Conservation (phyloP, 2,329 filamentous ascomycete genomes). For the Paraphaeosphaeria sporulosa region DNA sequence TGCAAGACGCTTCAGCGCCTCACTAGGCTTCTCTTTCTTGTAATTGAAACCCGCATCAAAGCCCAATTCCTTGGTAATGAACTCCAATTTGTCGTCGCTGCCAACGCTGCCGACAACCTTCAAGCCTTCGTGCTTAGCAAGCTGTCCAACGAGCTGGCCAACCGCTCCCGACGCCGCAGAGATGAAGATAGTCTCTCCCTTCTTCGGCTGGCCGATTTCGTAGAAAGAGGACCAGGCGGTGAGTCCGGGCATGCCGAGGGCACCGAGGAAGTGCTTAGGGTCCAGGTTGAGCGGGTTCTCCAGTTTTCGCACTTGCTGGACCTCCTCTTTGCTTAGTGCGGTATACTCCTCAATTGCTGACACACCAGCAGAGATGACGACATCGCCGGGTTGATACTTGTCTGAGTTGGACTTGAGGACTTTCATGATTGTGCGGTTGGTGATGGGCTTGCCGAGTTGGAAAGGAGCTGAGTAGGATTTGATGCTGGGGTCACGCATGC, state of each 20-base stretch:
- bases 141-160: conserved; percentile 81
- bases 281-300: conserved; percentile 75
- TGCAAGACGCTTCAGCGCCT: conserved; percentile 73
- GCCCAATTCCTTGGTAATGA: conserved; percentile 71
- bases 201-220: conserved; percentile 76
- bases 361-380: conserved; percentile 61
- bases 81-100: conserved; percentile 80
- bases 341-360: conserved; percentile 75
- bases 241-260: conserved; percentile 79
- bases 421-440: conserved; percentile 69
- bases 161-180: conserved; percentile 82
- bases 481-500: conserved; percentile 70
- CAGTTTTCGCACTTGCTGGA: conserved; percentile 61
- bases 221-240: conserved; percentile 79
- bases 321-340: conserved; percentile 58
- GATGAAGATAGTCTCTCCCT: conserved; percentile 83
- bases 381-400: conserved; percentile 71
- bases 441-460: conserved; percentile 68
- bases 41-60: conserved; percentile 87
- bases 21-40: conserved; percentile 77
- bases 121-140: conserved; percentile 82
- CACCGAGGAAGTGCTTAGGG: conserved; percentile 72
- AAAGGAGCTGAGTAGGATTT: conserved; percentile 75
- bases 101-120: conserved; percentile 83
- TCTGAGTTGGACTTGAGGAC: conserved; percentile 73